Conservation (phyloP, 768 basidiomycete genomes). For the Suillus spraguei region DNA sequence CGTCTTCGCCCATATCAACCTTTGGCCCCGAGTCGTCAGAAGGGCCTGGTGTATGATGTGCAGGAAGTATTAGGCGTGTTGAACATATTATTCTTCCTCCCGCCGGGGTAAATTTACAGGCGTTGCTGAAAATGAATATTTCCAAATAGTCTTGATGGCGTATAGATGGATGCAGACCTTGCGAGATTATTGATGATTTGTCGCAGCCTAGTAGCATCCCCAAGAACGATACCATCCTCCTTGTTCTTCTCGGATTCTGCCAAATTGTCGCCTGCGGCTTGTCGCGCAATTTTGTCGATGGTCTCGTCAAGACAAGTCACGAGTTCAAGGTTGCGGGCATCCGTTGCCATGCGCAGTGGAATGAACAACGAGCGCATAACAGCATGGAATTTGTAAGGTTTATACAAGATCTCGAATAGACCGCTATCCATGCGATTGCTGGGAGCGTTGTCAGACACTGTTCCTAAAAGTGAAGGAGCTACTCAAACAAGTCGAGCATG, state of each 20-base stretch:
- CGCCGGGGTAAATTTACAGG: slow-evolving; percentile 76
- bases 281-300: slow-evolving; percentile 67
- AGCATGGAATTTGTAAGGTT: slow-evolving; percentile 79
- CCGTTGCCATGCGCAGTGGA: slow-evolving; percentile 66
- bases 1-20: slow-evolving; percentile 16
- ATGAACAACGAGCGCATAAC: slow-evolving; percentile 75
- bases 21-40: slow-evolving; percentile 7
- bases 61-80: slow-evolving; percentile 57
- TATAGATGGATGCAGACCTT: slow-evolving; percentile 43
- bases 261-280: slow-evolving; percentile 53
- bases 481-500: slow-evolving; percentile 73
- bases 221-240: slow-evolving; percentile 72
- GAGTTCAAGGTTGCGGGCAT: slow-evolving; percentile 68
- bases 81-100: slow-evolving; percentile 70
- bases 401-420: slow-evolving; percentile 67
- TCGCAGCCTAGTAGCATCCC: slow-evolving; percentile 80
- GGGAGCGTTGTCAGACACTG: slow-evolving; percentile 9
- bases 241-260: slow-evolving; percentile 21
- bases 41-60: slow-evolving; percentile 21
- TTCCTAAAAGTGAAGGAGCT: neutral
- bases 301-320: slow-evolving; percentile 66
- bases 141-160: slow-evolving; percentile 5
- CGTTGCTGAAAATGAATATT: slow-evolving; percentile 49
- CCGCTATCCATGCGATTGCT: slow-evolving; percentile 89
- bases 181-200: slow-evolving; percentile 86